These are phyloP conservation scores for Rhizophora mangle DNA, from an alignment of 345 rosid species.

Conservation along the genomic window DNA sequence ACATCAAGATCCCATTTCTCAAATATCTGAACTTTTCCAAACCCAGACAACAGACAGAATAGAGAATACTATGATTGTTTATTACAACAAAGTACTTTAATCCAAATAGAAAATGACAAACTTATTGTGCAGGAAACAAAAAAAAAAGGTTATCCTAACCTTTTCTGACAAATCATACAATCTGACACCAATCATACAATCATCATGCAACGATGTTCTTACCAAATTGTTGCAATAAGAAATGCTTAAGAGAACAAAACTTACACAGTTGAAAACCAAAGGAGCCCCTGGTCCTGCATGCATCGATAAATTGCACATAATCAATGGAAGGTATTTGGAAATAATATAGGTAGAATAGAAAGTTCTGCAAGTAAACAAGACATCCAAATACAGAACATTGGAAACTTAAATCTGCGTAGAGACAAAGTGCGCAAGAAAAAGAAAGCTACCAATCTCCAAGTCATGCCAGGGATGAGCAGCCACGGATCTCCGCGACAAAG, in stretches of 20 bases:
- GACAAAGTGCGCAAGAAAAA: not conserved
- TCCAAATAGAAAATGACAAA: too few species aligned
- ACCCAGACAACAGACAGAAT: too few species aligned
- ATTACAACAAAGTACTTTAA: too few species aligned
- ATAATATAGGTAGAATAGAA: not conserved
- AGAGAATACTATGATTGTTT: too few species aligned
- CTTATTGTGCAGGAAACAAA: too few species aligned
- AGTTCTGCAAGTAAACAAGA: not conserved
- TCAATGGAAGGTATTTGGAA: not conserved
- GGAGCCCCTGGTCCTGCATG: conserved; percentile 88
- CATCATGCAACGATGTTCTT: too few species aligned
- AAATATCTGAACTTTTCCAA: too few species aligned
- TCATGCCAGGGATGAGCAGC: conserved; percentile 99
- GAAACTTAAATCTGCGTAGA: not conserved
- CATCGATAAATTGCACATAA: conserved; percentile 16
- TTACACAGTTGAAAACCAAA: conserved; percentile 79
- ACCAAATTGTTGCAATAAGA: not conserved
- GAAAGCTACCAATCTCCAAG: conserved; percentile 65
- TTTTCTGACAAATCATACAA: too few species aligned
- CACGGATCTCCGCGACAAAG: conserved; percentile 64
- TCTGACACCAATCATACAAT: too few species aligned
- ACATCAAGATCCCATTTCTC: not conserved
- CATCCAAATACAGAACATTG: too few species aligned
- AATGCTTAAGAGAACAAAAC: conserved; percentile 22
- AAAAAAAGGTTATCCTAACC: too few species aligned